A percentile compares a stretch with the other conserved stretches of the same genome.
phyloP scores from a whole-genome alignment of 1,284 basidiomycete species.

The Termitomyces sp. region DNA sequence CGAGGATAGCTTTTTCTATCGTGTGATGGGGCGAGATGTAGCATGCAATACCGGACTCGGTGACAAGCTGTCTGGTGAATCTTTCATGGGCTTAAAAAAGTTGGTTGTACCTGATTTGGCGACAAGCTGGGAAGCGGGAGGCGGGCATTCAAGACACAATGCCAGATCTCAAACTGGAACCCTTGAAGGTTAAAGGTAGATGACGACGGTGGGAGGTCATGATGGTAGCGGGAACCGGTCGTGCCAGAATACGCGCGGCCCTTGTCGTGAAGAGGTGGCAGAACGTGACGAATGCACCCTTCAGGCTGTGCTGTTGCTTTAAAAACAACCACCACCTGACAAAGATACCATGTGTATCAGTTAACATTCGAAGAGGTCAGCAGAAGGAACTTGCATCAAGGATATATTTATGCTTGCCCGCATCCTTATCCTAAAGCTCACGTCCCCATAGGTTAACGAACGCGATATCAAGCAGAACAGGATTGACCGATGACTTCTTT shows the following conservation, averaged over 20 bases:
- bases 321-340: too few species aligned
- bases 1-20: constrained; percentile 79
- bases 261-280: constrained; percentile 98
- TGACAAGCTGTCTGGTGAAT: constrained; percentile 88
- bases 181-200: constrained; percentile 99
- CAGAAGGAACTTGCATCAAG: constrained; percentile 46
- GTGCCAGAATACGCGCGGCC: constrained; percentile 95
- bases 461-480: constrained; percentile 49
- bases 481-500: constrained; percentile 28
- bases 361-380: background rate
- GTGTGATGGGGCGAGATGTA: constrained; percentile 97
- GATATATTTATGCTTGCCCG: constrained; percentile 53
- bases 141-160: constrained; percentile 96
- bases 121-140: constrained; percentile 82
- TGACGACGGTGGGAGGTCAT: constrained; percentile 91
- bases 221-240: constrained; percentile 90
- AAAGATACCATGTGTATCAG: background rate
- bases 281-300: constrained; percentile 92
- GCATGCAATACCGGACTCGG: constrained; percentile 89
- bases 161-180: constrained; percentile 97
- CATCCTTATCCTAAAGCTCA: constrained; percentile 29
- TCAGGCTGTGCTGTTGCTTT: too few species aligned
- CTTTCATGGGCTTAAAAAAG: constrained; percentile 89
- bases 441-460: constrained; percentile 40
- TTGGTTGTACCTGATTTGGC: too few species aligned